phyloP scores from a whole-genome alignment of 306 rosid species.

The Oxytropis ochrocephala region DNA sequence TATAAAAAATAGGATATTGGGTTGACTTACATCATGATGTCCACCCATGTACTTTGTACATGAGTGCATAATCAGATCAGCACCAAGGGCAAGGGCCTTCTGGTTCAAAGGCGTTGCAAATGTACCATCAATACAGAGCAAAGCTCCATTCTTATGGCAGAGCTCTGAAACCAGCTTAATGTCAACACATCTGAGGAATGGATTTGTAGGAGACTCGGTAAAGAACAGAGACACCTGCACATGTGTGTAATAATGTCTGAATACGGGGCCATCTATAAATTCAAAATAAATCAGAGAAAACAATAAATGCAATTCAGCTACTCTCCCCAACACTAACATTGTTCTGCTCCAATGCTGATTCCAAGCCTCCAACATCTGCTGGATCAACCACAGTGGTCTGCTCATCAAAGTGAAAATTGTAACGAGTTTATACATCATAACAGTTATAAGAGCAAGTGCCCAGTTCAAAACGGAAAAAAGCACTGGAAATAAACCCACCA shows the following conservation, averaged over 20 bases:
- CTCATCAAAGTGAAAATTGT: slow-evolving; percentile 7
- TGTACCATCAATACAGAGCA: slow-evolving; percentile 93
- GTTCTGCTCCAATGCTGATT: slow-evolving; percentile 64
- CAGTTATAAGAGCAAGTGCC: background rate
- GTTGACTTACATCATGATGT: slow-evolving; percentile 78
- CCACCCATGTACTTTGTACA: slow-evolving; percentile 87
- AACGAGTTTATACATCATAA: background rate
- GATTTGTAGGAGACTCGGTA: slow-evolving; percentile 97
- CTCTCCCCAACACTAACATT: slow-evolving; percentile 46
- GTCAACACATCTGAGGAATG: slow-evolving; percentile 91
- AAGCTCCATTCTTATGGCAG: slow-evolving; percentile 72
- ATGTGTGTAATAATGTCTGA: background rate
- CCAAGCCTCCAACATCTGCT: slow-evolving; percentile 66
- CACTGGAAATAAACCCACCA: background rate
- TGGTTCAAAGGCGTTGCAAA: slow-evolving; percentile 96
- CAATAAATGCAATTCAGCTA: background rate
- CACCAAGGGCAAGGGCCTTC: slow-evolving; percentile 87
- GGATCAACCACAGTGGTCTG: slow-evolving; percentile 88
- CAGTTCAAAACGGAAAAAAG: background rate
- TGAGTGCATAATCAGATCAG: slow-evolving; percentile 85
- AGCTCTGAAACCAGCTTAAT: slow-evolving; percentile 86
- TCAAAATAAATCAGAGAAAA: background rate
- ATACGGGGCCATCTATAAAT: background rate
- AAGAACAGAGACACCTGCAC: slow-evolving; percentile 88
- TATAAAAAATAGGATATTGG: background rate